Evolutionary conservation across 306 rosid species (phyloP).

Genomic region (Urtica urens): DNA sequence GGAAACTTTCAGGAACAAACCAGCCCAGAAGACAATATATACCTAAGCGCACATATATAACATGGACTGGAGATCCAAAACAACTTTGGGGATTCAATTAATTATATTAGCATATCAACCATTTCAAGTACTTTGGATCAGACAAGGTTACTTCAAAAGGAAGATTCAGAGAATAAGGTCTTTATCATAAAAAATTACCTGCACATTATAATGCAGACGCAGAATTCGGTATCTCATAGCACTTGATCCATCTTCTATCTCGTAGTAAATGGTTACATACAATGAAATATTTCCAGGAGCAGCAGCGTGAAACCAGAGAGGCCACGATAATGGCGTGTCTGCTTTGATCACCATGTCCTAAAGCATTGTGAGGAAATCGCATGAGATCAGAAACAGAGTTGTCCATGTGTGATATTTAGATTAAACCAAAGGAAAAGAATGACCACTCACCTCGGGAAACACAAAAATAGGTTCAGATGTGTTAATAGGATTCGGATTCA

Average conservation of each 20-base stretch:
- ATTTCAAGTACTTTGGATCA: background rate
- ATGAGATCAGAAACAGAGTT: conserved; percentile 19
- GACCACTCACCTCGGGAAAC: conserved; percentile 72
- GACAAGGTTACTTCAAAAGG: background rate
- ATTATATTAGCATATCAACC: background rate
- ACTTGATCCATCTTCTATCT: conserved; percentile 60
- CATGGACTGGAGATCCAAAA: background rate
- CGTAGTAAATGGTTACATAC: conserved; percentile 75
- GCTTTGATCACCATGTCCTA: conserved; percentile 67
- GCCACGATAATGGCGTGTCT: conserved; percentile 65
- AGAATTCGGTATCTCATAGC: conserved; percentile 72
- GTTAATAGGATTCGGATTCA: conserved; percentile 21
- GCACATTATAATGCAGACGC: conserved; percentile 73
- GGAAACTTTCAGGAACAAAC: background rate
- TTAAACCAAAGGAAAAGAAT: conserved; percentile 7
- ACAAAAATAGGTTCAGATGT: conserved; percentile 44
- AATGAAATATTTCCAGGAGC: conserved; percentile 73
- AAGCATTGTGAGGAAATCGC: conserved; percentile 13
- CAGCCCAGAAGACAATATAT: background rate
- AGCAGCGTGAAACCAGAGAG: conserved; percentile 98
- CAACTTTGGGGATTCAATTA: background rate
- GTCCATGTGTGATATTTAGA: conserved; percentile 7
- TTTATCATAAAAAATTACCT: conserved; percentile 46
- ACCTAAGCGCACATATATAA: background rate
- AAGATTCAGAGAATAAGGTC: conserved; percentile 5